These are phyloP conservation scores for Trichomonas gallinae DNA, from an alignment of 208 protist genomes.

Conservation along the genomic window DNA sequence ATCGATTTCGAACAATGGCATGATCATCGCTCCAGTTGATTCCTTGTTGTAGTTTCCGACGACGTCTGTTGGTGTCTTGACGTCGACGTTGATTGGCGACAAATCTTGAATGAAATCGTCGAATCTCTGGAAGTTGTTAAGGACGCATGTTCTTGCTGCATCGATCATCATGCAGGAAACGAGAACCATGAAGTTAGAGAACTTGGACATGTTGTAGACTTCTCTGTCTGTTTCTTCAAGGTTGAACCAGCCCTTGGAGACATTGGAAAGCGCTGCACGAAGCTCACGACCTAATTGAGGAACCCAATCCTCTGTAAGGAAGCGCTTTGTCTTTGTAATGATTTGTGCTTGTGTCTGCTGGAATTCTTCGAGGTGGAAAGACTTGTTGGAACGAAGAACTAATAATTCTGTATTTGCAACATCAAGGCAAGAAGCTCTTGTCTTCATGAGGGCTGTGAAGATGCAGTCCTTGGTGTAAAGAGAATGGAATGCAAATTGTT, in stretches of 20 bases:
- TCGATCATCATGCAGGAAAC: slow-evolving; percentile 16
- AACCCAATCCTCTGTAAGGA: slow-evolving; percentile 33
- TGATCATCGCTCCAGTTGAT: not conserved
- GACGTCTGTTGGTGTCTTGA: slow-evolving; percentile 1
- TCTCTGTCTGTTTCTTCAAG: slow-evolving; percentile 31
- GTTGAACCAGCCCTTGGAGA: slow-evolving; percentile 36
- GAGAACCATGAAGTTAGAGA: slow-evolving; percentile 23
- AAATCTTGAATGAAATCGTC: not conserved
- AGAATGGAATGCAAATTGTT: slow-evolving; percentile 15
- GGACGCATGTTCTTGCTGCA: not conserved
- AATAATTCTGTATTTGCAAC: not conserved
- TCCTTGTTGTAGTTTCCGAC: not conserved
- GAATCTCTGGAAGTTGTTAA: not conserved
- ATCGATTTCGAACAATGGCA: slow-evolving; percentile 20
- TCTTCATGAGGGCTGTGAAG: slow-evolving; percentile 9
- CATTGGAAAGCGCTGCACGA: not conserved
- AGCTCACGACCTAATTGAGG: slow-evolving; percentile 25
- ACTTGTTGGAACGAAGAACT: not conserved
- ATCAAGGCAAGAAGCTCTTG: not conserved
- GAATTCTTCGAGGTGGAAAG: slow-evolving; percentile 20
- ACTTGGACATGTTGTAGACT: slow-evolving; percentile 38
- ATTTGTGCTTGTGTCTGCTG: slow-evolving; percentile 12
- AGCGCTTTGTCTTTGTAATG: not conserved
- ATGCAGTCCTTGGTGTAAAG: slow-evolving; percentile 16
- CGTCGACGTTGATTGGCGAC: not conserved